A percentile compares a stretch with the other conserved stretches of the same genome.
These are phyloP conservation scores for Tolypocladium amazonense DNA, from an alignment of 2,329 filamentous ascomycete species.

Conservation along the genomic window DNA sequence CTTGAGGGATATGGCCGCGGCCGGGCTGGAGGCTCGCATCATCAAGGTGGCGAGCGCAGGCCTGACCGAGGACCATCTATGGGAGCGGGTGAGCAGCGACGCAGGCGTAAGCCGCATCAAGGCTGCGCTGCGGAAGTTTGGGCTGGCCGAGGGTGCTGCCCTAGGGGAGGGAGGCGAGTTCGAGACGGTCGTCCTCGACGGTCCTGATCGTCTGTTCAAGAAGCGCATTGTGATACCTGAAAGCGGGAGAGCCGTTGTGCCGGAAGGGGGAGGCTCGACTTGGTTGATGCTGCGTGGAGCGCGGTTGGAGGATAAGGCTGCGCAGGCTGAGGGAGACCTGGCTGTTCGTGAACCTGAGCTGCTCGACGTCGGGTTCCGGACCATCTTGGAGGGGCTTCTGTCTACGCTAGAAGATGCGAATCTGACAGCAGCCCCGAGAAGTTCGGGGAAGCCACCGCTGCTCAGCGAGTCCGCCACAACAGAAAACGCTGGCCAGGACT, in stretches of 20 bases:
- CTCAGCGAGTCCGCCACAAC: conserved; percentile 1
- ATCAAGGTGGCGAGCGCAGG: conserved; percentile 92
- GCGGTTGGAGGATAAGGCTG: conserved; percentile 33
- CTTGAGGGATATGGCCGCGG: conserved; percentile 69
- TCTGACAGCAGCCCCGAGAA: not conserved
- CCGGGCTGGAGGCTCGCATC: conserved; percentile 77
- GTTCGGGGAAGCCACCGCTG: conserved; percentile 3
- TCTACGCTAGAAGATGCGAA: not conserved
- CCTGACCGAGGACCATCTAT: conserved; percentile 69
- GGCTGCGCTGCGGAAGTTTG: conserved; percentile 55
- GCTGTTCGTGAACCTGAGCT: conserved; percentile 48
- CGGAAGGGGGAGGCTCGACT: conserved; percentile 67
- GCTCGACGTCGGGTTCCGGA: conserved; percentile 52
- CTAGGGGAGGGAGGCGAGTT: conserved; percentile 94
- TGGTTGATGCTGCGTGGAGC: conserved; percentile 56
- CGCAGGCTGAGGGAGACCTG: conserved; percentile 6
- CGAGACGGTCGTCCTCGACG: conserved; percentile 81
- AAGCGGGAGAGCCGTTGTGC: conserved; percentile 39
- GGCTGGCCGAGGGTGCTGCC: conserved; percentile 56
- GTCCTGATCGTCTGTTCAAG: conserved; percentile 63
- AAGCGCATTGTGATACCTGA: conserved; percentile 54
- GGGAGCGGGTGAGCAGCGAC: conserved; percentile 62
- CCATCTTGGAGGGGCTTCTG: conserved; percentile 24
- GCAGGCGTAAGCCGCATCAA: conserved; percentile 35
- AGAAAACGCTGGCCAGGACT: conserved; percentile 8